Conservation (phyloP, 192 early-diverging fungal species). For the Coemansia sp. region DNA sequence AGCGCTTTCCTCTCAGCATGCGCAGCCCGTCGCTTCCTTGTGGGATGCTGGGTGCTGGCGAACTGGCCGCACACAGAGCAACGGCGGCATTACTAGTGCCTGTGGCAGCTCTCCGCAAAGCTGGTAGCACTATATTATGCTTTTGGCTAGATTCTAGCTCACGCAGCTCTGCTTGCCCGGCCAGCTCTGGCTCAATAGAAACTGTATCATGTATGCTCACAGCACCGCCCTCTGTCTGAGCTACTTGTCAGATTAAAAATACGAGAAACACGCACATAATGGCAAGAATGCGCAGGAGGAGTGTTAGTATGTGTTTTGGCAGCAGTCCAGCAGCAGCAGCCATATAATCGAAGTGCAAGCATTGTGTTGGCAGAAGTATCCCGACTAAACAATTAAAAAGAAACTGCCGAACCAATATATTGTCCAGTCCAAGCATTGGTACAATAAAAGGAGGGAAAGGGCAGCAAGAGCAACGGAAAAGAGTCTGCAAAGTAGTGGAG, state of each 20-base stretch:
- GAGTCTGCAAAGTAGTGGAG: background rate
- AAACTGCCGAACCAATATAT: background rate
- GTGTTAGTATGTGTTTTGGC: too few species aligned
- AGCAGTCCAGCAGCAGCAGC: too few species aligned
- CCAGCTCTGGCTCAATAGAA: background rate
- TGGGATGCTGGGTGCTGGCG: background rate
- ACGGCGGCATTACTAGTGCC: background rate
- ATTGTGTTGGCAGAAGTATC: too few species aligned
- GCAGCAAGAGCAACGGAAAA: too few species aligned
- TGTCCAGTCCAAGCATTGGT: background rate
- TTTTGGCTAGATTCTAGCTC: background rate
- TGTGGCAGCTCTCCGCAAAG: slow-evolving; percentile 1
- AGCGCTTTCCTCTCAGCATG: slow-evolving; percentile 17
- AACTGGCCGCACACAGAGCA: background rate
- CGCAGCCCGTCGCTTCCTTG: background rate
- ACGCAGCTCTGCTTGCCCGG: background rate
- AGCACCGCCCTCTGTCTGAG: too few species aligned
- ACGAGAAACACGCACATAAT: too few species aligned
- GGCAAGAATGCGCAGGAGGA: too few species aligned
- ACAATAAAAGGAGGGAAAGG: background rate
- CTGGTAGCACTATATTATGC: background rate
- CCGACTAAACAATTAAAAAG: too few species aligned
- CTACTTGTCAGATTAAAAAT: too few species aligned
- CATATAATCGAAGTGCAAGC: too few species aligned
- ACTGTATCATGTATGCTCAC: too few species aligned